Percentiles rank a stretch among this genome's conserved stretches.
Evolutionary conservation across 805 yeast genomes (phyloP).

Genomic region (Hanseniaspora valbyensis): DNA sequence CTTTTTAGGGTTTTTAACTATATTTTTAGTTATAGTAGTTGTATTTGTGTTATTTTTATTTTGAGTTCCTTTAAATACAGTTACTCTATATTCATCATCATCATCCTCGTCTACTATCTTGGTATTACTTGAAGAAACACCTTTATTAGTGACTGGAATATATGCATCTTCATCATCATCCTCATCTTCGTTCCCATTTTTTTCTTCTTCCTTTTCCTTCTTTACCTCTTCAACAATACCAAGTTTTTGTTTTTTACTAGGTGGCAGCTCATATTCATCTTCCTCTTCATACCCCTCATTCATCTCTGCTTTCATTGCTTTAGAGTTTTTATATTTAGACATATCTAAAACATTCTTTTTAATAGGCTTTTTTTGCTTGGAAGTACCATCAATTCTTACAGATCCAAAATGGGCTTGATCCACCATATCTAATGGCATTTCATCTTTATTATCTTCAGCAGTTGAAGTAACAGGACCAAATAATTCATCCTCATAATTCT

Average conservation of each 20-base stretch:
- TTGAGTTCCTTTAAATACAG: not conserved
- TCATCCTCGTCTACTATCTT: conserved; percentile 1
- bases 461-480: not conserved
- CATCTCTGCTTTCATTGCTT: not conserved
- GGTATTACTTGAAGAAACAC: not conserved
- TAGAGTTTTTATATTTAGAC: conserved; percentile 2
- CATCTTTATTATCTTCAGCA: not conserved
- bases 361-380: not conserved
- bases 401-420: not conserved
- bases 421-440: not conserved
- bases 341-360: conserved; percentile 1
- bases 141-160: not conserved
- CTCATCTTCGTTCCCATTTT: not conserved
- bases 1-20: not conserved
- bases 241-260: not conserved
- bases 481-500: conserved; percentile 3
- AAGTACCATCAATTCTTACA: not conserved
- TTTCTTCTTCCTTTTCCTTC: not conserved
- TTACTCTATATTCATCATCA: conserved; percentile 6
- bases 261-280: not conserved
- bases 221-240: not conserved
- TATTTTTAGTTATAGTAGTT: not conserved
- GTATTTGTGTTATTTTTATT: not conserved
- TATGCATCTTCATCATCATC: conserved; percentile 13
- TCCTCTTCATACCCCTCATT: not conserved